These are phyloP conservation scores for Trichoderma atrobrunneum DNA, from an alignment of 2,329 filamentous ascomycete species.

Conservation along the genomic window DNA sequence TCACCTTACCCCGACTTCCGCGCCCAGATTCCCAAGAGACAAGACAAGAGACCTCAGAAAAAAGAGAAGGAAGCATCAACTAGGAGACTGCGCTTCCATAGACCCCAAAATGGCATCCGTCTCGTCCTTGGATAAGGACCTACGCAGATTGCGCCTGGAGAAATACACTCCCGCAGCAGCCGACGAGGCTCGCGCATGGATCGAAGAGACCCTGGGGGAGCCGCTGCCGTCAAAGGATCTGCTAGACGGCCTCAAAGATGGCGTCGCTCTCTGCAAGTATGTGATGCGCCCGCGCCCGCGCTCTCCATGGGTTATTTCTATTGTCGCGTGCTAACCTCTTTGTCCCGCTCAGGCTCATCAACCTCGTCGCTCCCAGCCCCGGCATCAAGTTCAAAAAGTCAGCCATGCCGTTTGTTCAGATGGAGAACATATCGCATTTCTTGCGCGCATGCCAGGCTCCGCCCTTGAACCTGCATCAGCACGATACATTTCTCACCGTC, in stretches of 20 bases:
- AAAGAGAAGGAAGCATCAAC: neutral
- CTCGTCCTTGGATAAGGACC: constrained; percentile 87
- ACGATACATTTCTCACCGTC: constrained; percentile 96
- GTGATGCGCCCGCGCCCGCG: constrained; percentile 28
- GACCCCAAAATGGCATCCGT: constrained; percentile 78
- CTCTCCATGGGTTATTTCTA: neutral
- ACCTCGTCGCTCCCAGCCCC: constrained; percentile 71
- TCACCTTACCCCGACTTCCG: neutral
- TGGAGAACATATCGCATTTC: constrained; percentile 99
- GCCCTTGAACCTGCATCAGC: constrained; percentile 82
- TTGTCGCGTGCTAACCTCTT: constrained; percentile 5
- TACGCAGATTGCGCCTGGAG: constrained; percentile 87
- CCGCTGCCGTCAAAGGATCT: constrained; percentile 71
- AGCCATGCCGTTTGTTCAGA: constrained; percentile 96
- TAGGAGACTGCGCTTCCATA: neutral
- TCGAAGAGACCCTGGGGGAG: constrained; percentile 76
- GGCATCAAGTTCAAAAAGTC: constrained; percentile 89
- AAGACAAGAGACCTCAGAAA: neutral
- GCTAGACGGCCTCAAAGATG: constrained; percentile 83
- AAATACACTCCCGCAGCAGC: constrained; percentile 91
- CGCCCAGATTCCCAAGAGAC: neutral
- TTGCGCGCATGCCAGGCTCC: constrained; percentile 80
- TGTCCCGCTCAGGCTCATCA: constrained; percentile 64
- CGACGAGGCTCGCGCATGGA: constrained; percentile 80
- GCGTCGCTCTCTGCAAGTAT: constrained; percentile 88